Base-by-base conservation (phyloP, 2,329 filamentous ascomycete species). In the Colletotrichum sp. region DNA sequence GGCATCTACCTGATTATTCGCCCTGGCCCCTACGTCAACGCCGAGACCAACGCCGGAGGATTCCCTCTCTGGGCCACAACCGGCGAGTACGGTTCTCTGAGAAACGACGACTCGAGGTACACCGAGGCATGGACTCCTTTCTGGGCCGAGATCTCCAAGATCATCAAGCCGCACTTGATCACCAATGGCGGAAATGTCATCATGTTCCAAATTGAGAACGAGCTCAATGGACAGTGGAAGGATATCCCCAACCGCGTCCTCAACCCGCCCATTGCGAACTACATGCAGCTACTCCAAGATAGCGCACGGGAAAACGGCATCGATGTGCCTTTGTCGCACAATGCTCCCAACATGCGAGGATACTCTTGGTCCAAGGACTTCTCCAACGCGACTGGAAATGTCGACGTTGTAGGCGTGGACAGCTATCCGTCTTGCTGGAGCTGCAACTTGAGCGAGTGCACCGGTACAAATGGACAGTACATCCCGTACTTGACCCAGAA, bases 61-160 rank as follows among this genome's bases (percentile, higher is more conserved):
- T 91, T 92, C 72, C 90, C 92, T 0, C 83, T 92, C 2, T 93
- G 92, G 91, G 81, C 91, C 7, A 93, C 91, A 0, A 92, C 91
- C 1, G 92, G 91, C 59, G 90, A 85, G 30, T 91, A 91, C 66
- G 91, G 91, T 4, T 79, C 81, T 24, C 82, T 91, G 18, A 84
- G 91, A 36, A 85, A 91, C 71, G 87, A 91, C 55, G 87, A 92
- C 75, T 80, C 86, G 6, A 84, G 86, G 63, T 92, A 88, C 80
- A 90, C 87, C 3, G 83, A 85, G 15, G 90, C 90, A 1, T 90
- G 90, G 87, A 87, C 85, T 5, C 89, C 89, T 3, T 92, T 90
- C 79, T 88, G 89, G 82, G 82, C 85, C 12, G 85, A 86, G 16
- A 86, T 91, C 15, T 88, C 88, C 1, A 82, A 86, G 64, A 86